Evolutionary conservation across 2,329 filamentous ascomycete genomes (phyloP).

Genomic region (Arthroderma sp.): DNA sequence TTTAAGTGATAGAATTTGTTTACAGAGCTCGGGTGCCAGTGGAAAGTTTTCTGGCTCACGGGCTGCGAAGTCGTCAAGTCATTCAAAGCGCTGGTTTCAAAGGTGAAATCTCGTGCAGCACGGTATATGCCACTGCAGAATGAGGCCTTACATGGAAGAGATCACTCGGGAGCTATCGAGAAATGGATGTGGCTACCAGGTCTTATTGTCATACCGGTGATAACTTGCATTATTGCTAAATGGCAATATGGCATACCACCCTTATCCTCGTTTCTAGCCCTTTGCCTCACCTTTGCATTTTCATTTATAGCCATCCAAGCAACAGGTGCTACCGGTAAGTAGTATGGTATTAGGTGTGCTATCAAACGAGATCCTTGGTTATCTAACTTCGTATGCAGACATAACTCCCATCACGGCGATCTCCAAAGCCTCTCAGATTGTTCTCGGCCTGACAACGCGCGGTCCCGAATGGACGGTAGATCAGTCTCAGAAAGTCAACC

Average conservation of each 20-base stretch:
- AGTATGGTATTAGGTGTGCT: too few relatives aligned
- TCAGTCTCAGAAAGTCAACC: constrained; percentile 50
- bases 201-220: constrained; percentile 2
- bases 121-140: constrained; percentile 2
- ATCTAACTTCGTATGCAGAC: constrained; percentile 23
- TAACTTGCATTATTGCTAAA: constrained; percentile 4
- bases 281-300: constrained; percentile 4
- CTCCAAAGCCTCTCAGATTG: constrained; percentile 55
- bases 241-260: constrained; percentile 5
- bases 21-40: constrained; percentile 7
- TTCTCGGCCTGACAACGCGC: constrained; percentile 49
- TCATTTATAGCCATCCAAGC: constrained; percentile 11
- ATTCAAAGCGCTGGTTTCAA: background rate
- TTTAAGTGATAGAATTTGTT: background rate
- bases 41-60: constrained; percentile 8
- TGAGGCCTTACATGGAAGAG: background rate
- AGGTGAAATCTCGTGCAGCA: background rate
- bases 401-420: constrained; percentile 53
- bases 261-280: constrained; percentile 2
- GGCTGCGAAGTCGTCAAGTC: constrained; percentile 1
- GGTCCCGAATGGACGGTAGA: constrained; percentile 30
- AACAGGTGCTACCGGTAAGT: constrained; percentile 11
- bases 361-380: too few relatives aligned
- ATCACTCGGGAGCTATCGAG: constrained; percentile 1
- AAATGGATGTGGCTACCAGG: constrained; percentile 8